Base-by-base conservation (phyloP, 257 asterid species). In the Linaria vulgaris region DNA sequence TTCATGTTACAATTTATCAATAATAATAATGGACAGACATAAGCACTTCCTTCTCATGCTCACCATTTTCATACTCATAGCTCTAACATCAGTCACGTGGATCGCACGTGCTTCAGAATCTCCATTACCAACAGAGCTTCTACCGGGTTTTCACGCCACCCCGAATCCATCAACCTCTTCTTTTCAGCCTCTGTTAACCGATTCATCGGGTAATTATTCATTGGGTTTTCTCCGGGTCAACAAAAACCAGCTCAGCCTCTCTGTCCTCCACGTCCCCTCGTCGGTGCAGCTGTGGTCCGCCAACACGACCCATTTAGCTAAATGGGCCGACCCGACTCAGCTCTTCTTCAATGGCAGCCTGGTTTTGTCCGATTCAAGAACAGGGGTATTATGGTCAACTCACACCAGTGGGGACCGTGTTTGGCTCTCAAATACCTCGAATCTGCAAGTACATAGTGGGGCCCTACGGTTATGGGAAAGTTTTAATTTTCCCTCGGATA, bases 311-410 rank as follows among this genome's bases (percentile, higher is more conserved):
- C 80, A 63, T 17, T 68, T 72, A 2, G 57, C 94, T 44, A 74
- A 72, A 64, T 92, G 99, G 97, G 74, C 68, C 41, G 27, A 63
- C 74, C 72, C 63, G 27, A 83, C 91, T 1, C 84, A 61, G 68
- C 61, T 92, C 2, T 41, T 44, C 63, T 92, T 89, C 67, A 87
- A 92, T 52, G 99, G 99, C 38, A 83, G 88, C 60, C 79, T 89
- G 1, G 83, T 87, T 13, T 9, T 92, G 19, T 79, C 94, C 9
- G 94, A 87, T 56, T 61, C 94, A 31, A 75, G 37, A 55, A 6
- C 88, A 10, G 91, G 94, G 72, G 88, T 80, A 41, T 69, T 76
- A 49, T 92, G 99, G 99, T 92, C 99, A 61, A 89, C 95, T 21
- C 17, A 59, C 44, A 77, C 94, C 3, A 1, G 49, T 3, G 96